phyloP scores from a whole-genome alignment of 2,329 filamentous ascomycete genomes.

The Fusarium sp. region DNA sequence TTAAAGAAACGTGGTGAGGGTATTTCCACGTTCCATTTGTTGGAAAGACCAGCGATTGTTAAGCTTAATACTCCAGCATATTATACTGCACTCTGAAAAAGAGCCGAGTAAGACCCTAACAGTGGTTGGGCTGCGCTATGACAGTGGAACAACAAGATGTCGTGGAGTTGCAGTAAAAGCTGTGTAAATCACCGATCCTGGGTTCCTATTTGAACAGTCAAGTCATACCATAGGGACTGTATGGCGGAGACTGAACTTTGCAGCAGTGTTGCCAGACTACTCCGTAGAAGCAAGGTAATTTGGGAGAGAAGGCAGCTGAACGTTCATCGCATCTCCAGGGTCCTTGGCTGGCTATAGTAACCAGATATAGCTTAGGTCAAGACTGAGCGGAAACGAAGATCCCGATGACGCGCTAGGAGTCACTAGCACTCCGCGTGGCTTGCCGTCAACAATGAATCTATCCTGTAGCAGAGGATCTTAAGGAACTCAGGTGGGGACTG shows the following conservation, averaged over 20 bases:
- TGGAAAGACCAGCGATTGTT: neutral
- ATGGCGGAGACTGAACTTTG: neutral
- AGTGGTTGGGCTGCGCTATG: neutral
- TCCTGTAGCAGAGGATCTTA: constrained; percentile 28
- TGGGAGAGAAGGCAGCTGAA: neutral
- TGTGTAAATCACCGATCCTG: neutral
- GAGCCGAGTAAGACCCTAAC: neutral
- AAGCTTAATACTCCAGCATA: neutral
- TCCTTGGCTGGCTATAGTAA: neutral
- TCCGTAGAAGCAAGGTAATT: neutral
- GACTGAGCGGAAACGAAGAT: constrained; percentile 12
- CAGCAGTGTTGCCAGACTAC: neutral
- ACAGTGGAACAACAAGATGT: neutral
- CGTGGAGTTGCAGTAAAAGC: neutral
- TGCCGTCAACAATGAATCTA: constrained; percentile 15
- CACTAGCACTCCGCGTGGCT: constrained; percentile 31
- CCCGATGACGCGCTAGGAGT: constrained; percentile 17
- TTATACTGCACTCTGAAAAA: neutral
- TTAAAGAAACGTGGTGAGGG: neutral
- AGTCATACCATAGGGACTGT: constrained; percentile 4
- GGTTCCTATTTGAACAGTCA: constrained; percentile 3
- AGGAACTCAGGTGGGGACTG: constrained; percentile 28
- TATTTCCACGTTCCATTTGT: neutral
- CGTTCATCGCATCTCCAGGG: neutral
- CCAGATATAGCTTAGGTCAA: neutral